Evolutionary conservation across 176 grass and related monocot species (phyloP).

Genomic region (Phragmites australis): DNA sequence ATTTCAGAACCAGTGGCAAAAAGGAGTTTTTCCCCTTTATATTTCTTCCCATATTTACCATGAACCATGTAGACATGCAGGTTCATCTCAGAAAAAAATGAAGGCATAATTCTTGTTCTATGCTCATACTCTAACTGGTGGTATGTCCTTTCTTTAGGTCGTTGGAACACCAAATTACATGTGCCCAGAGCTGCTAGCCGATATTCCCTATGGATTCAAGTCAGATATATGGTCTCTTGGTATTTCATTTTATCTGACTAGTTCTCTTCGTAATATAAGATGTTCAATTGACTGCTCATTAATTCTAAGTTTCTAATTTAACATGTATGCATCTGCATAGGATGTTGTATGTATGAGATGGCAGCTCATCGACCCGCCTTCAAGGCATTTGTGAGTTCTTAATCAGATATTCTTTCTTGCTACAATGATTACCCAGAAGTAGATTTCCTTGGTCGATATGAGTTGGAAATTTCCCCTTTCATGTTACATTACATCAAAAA

Average conservation of each 20-base stretch:
- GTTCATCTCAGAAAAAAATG: conserved; percentile 26
- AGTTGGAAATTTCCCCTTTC: conserved; percentile 2
- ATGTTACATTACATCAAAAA: neutral
- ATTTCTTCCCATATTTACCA: neutral
- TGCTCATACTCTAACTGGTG: neutral
- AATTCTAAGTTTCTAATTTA: neutral
- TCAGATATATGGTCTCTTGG: conserved; percentile 99
- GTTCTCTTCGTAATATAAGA: conserved; percentile 49
- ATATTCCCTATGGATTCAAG: conserved; percentile 98
- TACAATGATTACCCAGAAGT: conserved; percentile 2
- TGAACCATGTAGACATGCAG: neutral
- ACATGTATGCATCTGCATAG: conserved; percentile 44
- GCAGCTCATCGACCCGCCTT: conserved; percentile 97
- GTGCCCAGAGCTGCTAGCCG: conserved; percentile 96
- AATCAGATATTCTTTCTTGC: conserved; percentile 23
- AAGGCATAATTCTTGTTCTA: neutral
- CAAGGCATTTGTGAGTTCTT: conserved; percentile 88
- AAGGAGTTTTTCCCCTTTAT: neutral
- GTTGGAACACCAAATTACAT: conserved; percentile 99
- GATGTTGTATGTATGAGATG: conserved; percentile 99
- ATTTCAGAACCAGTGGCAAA: neutral
- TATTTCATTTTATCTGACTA: conserved; percentile 43
- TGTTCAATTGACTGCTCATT: neutral
- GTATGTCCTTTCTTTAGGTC: conserved; percentile 53
- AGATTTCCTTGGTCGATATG: conserved; percentile 24